These are phyloP conservation scores for Amaranthus hypochondriacus DNA, from an alignment of 148 eudicot species.

Conservation along the genomic window DNA sequence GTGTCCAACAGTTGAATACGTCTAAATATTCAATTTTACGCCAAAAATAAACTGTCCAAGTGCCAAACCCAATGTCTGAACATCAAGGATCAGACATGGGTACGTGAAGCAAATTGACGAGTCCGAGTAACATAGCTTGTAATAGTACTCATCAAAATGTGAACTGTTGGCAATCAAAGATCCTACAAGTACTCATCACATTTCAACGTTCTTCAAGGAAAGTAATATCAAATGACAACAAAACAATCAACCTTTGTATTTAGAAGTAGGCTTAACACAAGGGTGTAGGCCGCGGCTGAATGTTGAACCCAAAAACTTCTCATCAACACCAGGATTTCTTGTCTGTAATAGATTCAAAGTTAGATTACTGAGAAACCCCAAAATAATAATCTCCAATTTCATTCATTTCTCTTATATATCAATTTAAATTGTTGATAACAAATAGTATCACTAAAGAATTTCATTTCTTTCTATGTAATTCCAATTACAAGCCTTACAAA, in stretches of 20 bases:
- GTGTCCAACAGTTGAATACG: no score
- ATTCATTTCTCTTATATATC: background rate
- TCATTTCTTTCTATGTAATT: no score
- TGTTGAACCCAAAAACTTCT: slow-evolving; percentile 46
- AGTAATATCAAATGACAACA: background rate
- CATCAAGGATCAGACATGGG: no score
- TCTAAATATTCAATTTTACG: no score
- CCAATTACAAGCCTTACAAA: no score
- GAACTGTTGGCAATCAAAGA: background rate
- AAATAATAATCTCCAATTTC: background rate
- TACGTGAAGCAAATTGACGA: no score
- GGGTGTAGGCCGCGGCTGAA: slow-evolving; percentile 44
- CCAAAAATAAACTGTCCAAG: no score
- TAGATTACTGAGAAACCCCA: background rate
- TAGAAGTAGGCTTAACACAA: slow-evolving; percentile 60
- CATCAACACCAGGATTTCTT: slow-evolving; percentile 22
- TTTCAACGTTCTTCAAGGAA: background rate
- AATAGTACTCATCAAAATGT: background rate
- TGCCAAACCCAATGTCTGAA: no score
- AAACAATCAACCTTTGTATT: slow-evolving; percentile 53
- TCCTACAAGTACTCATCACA: background rate
- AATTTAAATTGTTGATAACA: background rate
- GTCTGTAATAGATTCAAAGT: background rate
- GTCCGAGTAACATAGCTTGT: no score
- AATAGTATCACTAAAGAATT: no score